A percentile compares a stretch with the other conserved stretches of the same genome.
phyloP scores from a whole-genome alignment of 106 monocot genomes.

The Alisma plantagoaquatica region DNA sequence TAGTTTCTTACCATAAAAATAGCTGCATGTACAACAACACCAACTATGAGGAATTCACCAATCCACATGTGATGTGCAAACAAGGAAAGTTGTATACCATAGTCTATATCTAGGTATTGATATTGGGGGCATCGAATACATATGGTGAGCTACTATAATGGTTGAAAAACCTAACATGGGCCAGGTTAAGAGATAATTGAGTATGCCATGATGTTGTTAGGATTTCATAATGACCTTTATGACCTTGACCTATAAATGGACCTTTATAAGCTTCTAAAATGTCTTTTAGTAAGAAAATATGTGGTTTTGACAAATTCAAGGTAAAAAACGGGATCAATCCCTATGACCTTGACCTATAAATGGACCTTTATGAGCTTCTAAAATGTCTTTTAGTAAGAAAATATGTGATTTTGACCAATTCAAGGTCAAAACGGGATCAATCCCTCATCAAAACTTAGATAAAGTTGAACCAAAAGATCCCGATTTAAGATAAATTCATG shows the following conservation, averaged over 20 bases:
- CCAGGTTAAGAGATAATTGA: too few relatives aligned
- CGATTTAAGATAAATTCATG: background rate
- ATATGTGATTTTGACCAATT: background rate
- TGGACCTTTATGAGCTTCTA: background rate
- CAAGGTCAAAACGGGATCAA: background rate
- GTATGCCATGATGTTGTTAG: too few relatives aligned
- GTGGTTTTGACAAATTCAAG: background rate
- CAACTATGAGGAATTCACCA: conserved; percentile 3
- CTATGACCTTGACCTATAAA: background rate
- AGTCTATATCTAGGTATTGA: background rate
- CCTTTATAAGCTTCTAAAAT: too few relatives aligned
- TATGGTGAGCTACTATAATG: background rate
- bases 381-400: background rate
- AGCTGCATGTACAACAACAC: background rate
- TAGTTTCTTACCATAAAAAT: conserved; percentile 5
- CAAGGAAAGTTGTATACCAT: conserved; percentile 2
- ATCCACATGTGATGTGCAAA: conserved; percentile 2
- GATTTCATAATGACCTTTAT: too few relatives aligned
- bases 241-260: too few relatives aligned
- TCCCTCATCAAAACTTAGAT: background rate
- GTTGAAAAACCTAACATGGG: background rate
- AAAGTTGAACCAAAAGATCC: conserved; percentile 1
- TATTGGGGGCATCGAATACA: background rate
- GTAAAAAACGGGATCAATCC: background rate
- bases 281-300: conserved; percentile 1